Base-by-base conservation (phyloP, 331 rosid species). In the Cydonia oblonga region DNA sequence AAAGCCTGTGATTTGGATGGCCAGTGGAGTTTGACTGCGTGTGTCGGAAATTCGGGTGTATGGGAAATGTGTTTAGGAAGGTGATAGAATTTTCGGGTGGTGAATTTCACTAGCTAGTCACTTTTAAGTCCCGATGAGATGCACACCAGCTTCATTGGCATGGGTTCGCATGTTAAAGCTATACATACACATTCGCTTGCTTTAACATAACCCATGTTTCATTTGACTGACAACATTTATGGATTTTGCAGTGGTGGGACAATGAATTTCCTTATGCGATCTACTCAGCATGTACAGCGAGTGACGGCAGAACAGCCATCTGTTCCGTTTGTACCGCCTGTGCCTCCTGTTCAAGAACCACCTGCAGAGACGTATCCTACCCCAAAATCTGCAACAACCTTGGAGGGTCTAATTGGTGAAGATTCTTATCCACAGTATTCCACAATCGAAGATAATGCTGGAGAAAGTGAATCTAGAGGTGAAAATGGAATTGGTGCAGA, bases 241-340 rank as follows among this genome's bases (percentile, higher is more conserved):
- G 62, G 58, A 63, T 68, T 80, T 76, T 69, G 78, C 88, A 83
- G 87, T 2, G 64, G 76, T 26, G 78, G 76, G 80, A 77, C 59
- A 46, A 95, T 95, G 99, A 95, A 89, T 88, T 91, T 95, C 26
- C 73, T 93, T 78, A 76, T 79, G 73, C 87, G 96, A 64, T 84
- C 97, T 70, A 75, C 87, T 10, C 76, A 49, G 9, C 54, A 83
- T 61, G 80, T 75, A 62, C 77, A 84, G 38, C 78, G 51, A 53
- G 80, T 77, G 52, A 66, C 85, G n/a, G 64, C 79, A 64, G 98
- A 93, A 5, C 86, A 72, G 61, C 68, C 82, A 4, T 13, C 88
- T 23, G 30, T 52, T 59, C 84, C 76, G 4, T 18, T 7, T 18
- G 87, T 81, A 58, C 64, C 32, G 1, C 28, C 54, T 49, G 20